These are phyloP conservation scores for Cocos nucifera DNA, from an alignment of 176 grass and related monocot species.

Conservation along the genomic window DNA sequence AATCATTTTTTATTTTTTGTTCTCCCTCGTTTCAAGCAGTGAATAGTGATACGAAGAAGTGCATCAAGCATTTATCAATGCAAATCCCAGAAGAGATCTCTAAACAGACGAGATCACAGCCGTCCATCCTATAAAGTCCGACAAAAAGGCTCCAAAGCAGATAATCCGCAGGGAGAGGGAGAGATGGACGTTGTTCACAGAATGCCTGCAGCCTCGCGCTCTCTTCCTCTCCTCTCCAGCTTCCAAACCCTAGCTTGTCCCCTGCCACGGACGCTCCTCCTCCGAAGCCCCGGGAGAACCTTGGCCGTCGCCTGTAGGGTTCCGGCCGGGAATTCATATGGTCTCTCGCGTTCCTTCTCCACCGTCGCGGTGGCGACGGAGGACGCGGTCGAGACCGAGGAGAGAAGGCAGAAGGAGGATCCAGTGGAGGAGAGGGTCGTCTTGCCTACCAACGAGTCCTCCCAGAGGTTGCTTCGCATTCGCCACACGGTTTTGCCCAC, in stretches of 20 bases:
- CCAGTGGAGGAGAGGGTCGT: constrained; percentile 34
- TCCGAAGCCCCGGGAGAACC: neutral
- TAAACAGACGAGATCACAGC: too few species aligned
- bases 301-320: constrained; percentile 5
- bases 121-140: too few species aligned
- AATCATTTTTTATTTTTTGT: too few species aligned
- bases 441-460: constrained; percentile 85
- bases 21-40: too few species aligned
- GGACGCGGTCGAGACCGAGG: neutral
- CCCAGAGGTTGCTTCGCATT: constrained; percentile 58
- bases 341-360: constrained; percentile 22
- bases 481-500: constrained; percentile 59
- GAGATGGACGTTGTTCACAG: too few species aligned
- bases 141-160: too few species aligned
- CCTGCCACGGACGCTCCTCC: neutral
- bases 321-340: neutral
- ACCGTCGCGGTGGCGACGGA: constrained; percentile 18
- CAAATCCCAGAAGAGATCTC: too few species aligned
- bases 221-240: neutral
- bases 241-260: neutral
- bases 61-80: too few species aligned
- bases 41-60: too few species aligned
- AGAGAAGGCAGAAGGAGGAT: constrained; percentile 2
- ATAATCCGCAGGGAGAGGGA: too few species aligned
- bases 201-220: too few species aligned